These are phyloP conservation scores for Danielia reshetovae DNA, from an alignment of 805 yeast genomes.

Conservation along the genomic window DNA sequence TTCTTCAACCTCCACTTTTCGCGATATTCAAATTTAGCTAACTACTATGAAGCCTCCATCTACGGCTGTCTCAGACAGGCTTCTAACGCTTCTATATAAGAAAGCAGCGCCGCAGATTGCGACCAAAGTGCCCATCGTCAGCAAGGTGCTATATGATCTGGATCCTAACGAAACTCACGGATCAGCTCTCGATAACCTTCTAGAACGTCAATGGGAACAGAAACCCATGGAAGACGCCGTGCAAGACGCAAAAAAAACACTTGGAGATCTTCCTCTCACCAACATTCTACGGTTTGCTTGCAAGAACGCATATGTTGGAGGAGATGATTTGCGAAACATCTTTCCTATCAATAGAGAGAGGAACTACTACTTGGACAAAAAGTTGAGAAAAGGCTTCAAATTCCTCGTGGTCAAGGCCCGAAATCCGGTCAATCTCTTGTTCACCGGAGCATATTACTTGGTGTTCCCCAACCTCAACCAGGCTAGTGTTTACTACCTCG, in stretches of 20 bases:
- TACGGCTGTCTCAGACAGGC: slow-evolving; percentile 21
- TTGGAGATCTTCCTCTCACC: slow-evolving; percentile 8
- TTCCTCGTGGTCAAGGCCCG: slow-evolving; percentile 49
- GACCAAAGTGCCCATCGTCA: slow-evolving; percentile 24
- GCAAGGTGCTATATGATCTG: slow-evolving; percentile 25
- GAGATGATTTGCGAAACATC: slow-evolving; percentile 37
- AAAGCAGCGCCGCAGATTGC: slow-evolving; percentile 27
- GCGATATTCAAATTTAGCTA: neutral
- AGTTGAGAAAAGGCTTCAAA: slow-evolving; percentile 20
- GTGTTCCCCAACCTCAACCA: slow-evolving; percentile 44
- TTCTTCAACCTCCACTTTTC: neutral
- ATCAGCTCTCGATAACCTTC: slow-evolving; percentile 26
- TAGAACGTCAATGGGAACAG: slow-evolving; percentile 29
- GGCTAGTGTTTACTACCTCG: slow-evolving; percentile 51
- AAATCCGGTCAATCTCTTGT: slow-evolving; percentile 39
- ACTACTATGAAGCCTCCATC: slow-evolving; percentile 13
- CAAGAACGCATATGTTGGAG: slow-evolving; percentile 32
- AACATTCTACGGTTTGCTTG: slow-evolving; percentile 38
- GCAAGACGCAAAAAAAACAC: slow-evolving; percentile 17
- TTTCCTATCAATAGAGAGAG: slow-evolving; percentile 34
- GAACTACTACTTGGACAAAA: slow-evolving; percentile 20
- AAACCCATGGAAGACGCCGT: slow-evolving; percentile 24
- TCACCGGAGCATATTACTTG: slow-evolving; percentile 50
- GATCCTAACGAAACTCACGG: slow-evolving; percentile 5
- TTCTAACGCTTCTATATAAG: slow-evolving; percentile 28